Percentiles rank a stretch among this genome's conserved stretches.
Evolutionary conservation across 371 early-diverging fungal species (phyloP).

Genomic region (Haplosporangium sp.): DNA sequence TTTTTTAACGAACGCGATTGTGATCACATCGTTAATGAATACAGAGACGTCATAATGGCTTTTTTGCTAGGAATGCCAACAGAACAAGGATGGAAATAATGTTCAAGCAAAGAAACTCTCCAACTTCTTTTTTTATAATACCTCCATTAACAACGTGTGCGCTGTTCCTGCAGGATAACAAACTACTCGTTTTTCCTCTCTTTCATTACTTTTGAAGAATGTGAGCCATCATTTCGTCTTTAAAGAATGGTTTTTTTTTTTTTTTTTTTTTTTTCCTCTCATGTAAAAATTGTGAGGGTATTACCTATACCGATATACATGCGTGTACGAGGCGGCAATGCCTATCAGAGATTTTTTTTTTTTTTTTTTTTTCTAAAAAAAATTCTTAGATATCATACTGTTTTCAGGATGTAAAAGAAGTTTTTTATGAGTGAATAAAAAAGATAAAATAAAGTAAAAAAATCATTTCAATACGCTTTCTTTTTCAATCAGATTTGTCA

Average conservation of each 20-base stretch:
- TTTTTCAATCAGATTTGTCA: background rate
- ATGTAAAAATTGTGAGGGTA: too few relatives aligned
- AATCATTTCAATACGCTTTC: background rate
- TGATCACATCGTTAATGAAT: background rate
- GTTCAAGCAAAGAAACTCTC: too few relatives aligned
- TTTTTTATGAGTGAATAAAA: too few relatives aligned
- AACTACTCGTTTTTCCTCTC: too few relatives aligned
- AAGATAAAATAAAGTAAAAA: background rate
- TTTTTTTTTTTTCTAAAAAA: background rate
- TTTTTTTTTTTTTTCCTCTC: background rate
- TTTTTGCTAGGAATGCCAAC: background rate
- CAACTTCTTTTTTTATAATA: background rate
- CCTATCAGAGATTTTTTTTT: too few relatives aligned
- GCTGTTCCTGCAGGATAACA: background rate
- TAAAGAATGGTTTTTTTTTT: background rate
- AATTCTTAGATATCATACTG: background rate
- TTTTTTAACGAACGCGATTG: background rate
- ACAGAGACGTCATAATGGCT: slow-evolving; percentile 3
- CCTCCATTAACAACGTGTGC: background rate
- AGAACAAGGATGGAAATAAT: background rate
- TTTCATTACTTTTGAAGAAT: too few relatives aligned
- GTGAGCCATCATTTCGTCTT: too few relatives aligned
- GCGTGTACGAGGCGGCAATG: too few relatives aligned
- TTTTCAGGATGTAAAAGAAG: too few relatives aligned
- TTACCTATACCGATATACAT: too few relatives aligned